Evolutionary conservation across 805 yeast genomes (phyloP), one percentile per base, ranked within the genome.

Genomic region (Wickerhamomyces chambardii): DNA sequence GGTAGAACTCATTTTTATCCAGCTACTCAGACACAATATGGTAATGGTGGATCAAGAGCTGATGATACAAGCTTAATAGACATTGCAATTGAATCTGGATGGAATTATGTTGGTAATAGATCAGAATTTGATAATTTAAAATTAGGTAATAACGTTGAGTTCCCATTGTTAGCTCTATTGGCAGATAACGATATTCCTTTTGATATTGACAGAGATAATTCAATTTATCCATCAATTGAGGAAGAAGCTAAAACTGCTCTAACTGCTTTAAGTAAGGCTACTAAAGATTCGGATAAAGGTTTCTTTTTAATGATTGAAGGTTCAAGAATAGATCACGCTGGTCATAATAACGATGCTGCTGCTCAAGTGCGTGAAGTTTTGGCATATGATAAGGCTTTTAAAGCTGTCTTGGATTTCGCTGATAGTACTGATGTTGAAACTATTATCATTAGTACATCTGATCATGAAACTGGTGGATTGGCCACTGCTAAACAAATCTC

Each of bases 401-500:
- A 70, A 41, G 82, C 84, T 10, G 95, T 80, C 3, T 58, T 74
- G 35, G 75, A 83, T 29, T 86, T 75, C 54, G 84, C 81, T 28
- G 76, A 80, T 45, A 53, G 66, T 8, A 51, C 82, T 2, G 85
- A 82, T 34, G 76, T 72, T 11, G 95, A 86, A 46, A 85, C 95
- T 3, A 64, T 82, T 31, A 70, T 85, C 29, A 65, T 89, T 29
- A 76, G 90, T 18, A 86, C 95, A 2, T 81, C 94, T 17, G 97
- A 89, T 56, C 97, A 89, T 63, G 97, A 89, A 56, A 89, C 97
- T 18, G 97, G 97, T 42, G 97, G 97, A 1, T 67, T 89, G 43
- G 82, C 83, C n/a, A 73, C 84, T 31, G 86, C 95, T 0, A 75
- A 89, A 59, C 96, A 89, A 63, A 57, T 83, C 28, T 52, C 75